phyloP scores from a whole-genome alignment of 192 early-diverging fungal species.

The Jimgerdemannia flammicorona region DNA sequence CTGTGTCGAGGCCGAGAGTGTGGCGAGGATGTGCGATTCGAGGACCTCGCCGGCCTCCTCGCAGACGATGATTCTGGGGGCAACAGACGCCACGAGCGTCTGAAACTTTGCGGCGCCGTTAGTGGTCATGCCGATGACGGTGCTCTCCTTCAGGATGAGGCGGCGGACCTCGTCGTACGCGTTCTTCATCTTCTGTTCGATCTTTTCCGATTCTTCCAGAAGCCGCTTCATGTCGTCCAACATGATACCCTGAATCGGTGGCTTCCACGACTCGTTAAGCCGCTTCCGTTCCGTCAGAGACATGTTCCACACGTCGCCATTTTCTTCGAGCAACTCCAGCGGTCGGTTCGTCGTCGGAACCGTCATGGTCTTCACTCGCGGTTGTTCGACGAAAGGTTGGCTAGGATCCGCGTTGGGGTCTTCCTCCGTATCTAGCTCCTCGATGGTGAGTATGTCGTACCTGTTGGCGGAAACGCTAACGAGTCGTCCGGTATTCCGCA shows the following conservation, averaged over 20 bases:
- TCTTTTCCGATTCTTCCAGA: slow-evolving; percentile 12
- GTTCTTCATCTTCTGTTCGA: slow-evolving; percentile 6
- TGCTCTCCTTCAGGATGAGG: slow-evolving; percentile 19
- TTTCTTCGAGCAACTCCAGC: slow-evolving; percentile 24
- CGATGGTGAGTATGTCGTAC: too few relatives aligned
- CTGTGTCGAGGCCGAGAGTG: slow-evolving; percentile 40
- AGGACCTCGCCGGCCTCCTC: slow-evolving; percentile 57
- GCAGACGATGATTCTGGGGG: slow-evolving; percentile 46
- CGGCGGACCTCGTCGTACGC: slow-evolving; percentile 30
- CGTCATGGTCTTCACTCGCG: too few relatives aligned
- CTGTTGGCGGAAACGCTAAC: too few relatives aligned
- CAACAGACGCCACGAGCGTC: slow-evolving; percentile 30
- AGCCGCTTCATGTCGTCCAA: slow-evolving; percentile 16
- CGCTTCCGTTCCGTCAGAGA: slow-evolving; percentile 32
- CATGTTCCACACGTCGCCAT: slow-evolving; percentile 47
- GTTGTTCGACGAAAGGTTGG: too few relatives aligned
- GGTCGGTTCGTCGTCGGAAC: slow-evolving; percentile 14
- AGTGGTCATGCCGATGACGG: slow-evolving; percentile 59
- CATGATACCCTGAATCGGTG: slow-evolving; percentile 18
- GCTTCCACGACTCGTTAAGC: slow-evolving; percentile 36
- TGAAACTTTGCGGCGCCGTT: slow-evolving; percentile 53
- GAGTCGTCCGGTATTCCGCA: too few relatives aligned
- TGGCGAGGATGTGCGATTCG: slow-evolving; percentile 49
- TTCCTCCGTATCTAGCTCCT: too few relatives aligned
- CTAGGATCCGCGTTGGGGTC: too few relatives aligned